A percentile compares a stretch with the other conserved stretches of the same genome.
These are phyloP conservation scores for Lasiosphaeria miniovina DNA, from an alignment of 495 filamentous ascomycete genomes.

Conservation along the genomic window DNA sequence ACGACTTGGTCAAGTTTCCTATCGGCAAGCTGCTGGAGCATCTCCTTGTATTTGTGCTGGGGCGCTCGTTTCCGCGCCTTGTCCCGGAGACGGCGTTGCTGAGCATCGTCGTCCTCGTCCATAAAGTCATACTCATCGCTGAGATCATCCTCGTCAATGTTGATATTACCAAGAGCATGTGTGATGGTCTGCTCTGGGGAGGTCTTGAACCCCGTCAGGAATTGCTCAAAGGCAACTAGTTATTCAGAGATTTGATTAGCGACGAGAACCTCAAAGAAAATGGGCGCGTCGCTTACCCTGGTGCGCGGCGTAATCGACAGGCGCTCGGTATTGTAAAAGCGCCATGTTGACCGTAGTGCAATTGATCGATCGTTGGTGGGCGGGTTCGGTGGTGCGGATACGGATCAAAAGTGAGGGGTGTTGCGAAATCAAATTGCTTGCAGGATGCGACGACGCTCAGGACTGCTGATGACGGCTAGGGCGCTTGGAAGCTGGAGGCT, in stretches of 20 bases:
- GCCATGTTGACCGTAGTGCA: slow-evolving; percentile 56
- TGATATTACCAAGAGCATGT: slow-evolving; percentile 75
- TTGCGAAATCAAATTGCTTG: slow-evolving; percentile 8
- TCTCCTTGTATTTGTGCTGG: slow-evolving; percentile 84
- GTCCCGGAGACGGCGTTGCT: slow-evolving; percentile 43
- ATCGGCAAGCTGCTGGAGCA: slow-evolving; percentile 85
- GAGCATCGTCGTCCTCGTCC: slow-evolving; percentile 72
- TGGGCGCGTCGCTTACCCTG: slow-evolving; percentile 51
- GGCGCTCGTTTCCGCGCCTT: slow-evolving; percentile 48
- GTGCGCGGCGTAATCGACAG: slow-evolving; percentile 84
- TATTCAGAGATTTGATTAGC: slow-evolving; percentile 13
- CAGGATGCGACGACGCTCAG: slow-evolving; percentile 1
- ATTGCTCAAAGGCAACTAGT: slow-evolving; percentile 86
- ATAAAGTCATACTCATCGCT: slow-evolving; percentile 95
- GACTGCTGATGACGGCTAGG: slow-evolving; percentile 10
- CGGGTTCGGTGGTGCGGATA: background rate
- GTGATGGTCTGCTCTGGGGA: slow-evolving; percentile 69
- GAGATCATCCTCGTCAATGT: slow-evolving; percentile 82
- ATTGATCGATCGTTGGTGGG: slow-evolving; percentile 10
- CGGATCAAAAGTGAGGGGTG: slow-evolving; percentile 7
- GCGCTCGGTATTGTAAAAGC: slow-evolving; percentile 67
- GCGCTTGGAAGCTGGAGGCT: slow-evolving; percentile 11
- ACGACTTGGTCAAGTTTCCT: slow-evolving; percentile 67
- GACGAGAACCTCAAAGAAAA: background rate
- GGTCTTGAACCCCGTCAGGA: slow-evolving; percentile 84